Base-by-base conservation (phyloP, 352 stramenopile species). In the Phytophthora sp. region DNA sequence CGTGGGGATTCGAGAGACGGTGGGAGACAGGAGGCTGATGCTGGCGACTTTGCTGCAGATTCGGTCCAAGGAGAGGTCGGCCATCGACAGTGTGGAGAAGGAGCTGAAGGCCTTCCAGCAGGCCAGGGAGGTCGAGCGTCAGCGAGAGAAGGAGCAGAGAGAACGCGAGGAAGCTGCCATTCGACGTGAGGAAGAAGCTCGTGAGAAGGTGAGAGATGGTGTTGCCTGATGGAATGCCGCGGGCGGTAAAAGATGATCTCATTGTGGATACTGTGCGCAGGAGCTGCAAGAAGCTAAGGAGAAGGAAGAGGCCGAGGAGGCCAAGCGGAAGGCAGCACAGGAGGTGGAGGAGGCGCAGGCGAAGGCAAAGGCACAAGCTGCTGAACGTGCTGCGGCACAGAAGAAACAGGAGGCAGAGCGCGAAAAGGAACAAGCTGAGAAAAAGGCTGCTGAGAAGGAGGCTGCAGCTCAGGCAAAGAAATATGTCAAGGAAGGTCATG, bases 71-170 rank as follows among this genome's bases (percentile, higher is more conserved):
- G 84, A 91, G 30, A 73, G 70, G 1, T 67, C 64, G 2, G 65
- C 62, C 0, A 62, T 92, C 20, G 67, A 86, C 2, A 38, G 59
- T 30, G 68, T 87, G n/a, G 73, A 90, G 51, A 62, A 72, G 21
- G 69, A 82, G 51, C 62, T 92, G 37, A 41, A 51, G 6, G 69
- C 68, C 23, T 91, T 78, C 50, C 66, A 89, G 41, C 53, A 76
- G 23, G 70, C 63, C 10, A 54, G 59, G n/a, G 73, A 77, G 39
- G 69, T 59, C 0, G 58, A 76, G 34, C 39, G 49, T 10, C 62
- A 55, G 42, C 68, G 53, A 28, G 64, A 88, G 32, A 54, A 74
- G 9, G 64, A 82, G 32, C 34, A 60, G 42, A 68, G 49, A 0
- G 49, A 79, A 30, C 67, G 66, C 26, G 62, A 87, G 27, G 74